Evolutionary conservation across 768 basidiomycete species (phyloP), one percentile per base, ranked within the genome.

Genomic region (Mycena belliarum): DNA sequence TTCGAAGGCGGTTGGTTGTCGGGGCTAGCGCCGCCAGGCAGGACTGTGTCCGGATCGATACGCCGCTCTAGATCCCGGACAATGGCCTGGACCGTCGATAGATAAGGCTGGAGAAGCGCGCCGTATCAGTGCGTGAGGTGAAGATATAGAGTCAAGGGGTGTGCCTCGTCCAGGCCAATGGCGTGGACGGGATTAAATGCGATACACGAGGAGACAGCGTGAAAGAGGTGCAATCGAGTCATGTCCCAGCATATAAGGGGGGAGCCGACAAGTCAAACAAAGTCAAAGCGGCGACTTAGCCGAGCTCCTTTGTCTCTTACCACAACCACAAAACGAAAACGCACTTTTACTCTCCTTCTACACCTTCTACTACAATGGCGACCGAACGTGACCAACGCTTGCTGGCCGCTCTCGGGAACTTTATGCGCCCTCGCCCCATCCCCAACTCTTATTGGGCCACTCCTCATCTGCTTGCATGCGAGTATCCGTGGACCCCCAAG

Each of bases 391-490:
- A 61, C 49, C 59, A 66, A 51, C 65, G 62, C 15, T 38, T 61
- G 15, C 45, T 63, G 28, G 49, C 52, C 20, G 63, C 63, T 48
- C 59, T 59, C 35, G 51, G 63, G 14, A 60, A 46, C 21, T 49
- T 59, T 7, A 49, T 59, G 20, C 64, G 66, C 46, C 66, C 75
- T 4, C 83, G 86, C 1, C 89, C 89, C 26, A 85, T 91, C 66
- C 87, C 88, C n/a, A 92, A 92, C 72, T 89, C 87, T 0, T 91
- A 91, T 75, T 92, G 90, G 90, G 89, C 88, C 0, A 90, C 88
- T 0, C 79, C 85, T 0, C 72, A 77, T 12, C 80, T 92, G 33
- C 78, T 91, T 52, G 90, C 89, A 0, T 91, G 88, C 80, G 90
- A 92, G 67, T 91, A 91, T 70, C 89, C 89, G 1, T 92, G 86